Percentiles rank a stretch among this genome's conserved stretches.
Conservation (phyloP, 305 asterid genomes). For the Rubia occidens region DNA sequence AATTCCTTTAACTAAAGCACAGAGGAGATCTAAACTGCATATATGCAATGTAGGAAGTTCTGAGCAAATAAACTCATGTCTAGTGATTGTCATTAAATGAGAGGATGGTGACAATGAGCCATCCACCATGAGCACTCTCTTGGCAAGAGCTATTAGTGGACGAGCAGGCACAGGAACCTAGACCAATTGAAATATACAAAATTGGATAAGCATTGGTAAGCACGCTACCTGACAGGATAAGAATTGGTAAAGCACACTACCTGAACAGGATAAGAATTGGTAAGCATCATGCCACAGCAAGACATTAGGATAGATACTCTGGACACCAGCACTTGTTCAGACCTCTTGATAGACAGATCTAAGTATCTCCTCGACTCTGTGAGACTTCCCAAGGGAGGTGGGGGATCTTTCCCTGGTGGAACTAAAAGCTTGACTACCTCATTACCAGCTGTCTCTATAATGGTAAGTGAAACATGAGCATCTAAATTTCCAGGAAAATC, state of each 20-base stretch:
- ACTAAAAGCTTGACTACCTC: conserved; percentile 52
- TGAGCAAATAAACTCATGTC: conserved; percentile 57
- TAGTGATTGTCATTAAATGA: conserved; percentile 43
- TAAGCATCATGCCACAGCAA: conserved; percentile 66
- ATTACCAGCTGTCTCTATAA: conserved; percentile 44
- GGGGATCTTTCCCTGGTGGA: conserved; percentile 63
- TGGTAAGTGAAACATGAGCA: conserved; percentile 20
- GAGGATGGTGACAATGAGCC: conserved; percentile 43
- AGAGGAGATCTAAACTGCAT: conserved; percentile 59
- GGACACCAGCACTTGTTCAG: conserved; percentile 59
- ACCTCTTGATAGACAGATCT: conserved; percentile 42
- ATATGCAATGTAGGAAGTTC: conserved; percentile 66
- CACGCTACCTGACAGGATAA: conserved; percentile 61
- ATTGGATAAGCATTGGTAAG: neutral
- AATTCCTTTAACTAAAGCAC: conserved; percentile 49
- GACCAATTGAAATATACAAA: conserved; percentile 8
- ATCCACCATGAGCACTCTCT: conserved; percentile 71
- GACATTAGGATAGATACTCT: conserved; percentile 56
- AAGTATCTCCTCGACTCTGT: conserved; percentile 30
- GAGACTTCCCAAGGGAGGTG: conserved; percentile 59
- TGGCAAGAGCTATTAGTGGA: conserved; percentile 47
- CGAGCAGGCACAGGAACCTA: conserved; percentile 70
- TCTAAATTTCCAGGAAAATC: conserved; percentile 17
- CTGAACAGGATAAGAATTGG: conserved; percentile 60
- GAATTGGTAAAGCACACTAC: conserved; percentile 28